These are phyloP conservation scores for Saccharomyces eubayanus DNA, from an alignment of 805 yeast species.

Conservation along the genomic window DNA sequence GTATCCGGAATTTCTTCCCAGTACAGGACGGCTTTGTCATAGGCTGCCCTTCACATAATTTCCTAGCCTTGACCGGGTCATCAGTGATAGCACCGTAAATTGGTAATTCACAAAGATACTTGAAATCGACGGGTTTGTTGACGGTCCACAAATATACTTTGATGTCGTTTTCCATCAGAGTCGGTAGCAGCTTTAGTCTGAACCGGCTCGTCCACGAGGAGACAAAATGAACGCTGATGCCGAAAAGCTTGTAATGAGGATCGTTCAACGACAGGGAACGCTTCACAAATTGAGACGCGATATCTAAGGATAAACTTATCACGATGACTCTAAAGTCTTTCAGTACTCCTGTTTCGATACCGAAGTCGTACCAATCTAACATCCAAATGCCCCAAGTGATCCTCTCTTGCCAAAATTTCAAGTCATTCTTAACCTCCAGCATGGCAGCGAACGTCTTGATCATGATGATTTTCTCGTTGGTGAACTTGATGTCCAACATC, in stretches of 20 bases:
- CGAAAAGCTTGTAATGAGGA: constrained; percentile 44
- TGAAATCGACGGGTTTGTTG: constrained; percentile 31
- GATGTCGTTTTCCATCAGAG: constrained; percentile 28
- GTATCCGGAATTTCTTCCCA: constrained; percentile 8
- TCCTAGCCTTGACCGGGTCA: constrained; percentile 20
- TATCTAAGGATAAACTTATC: constrained; percentile 30
- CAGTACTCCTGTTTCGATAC: constrained; percentile 34
- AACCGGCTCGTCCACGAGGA: constrained; percentile 40
- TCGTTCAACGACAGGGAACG: constrained; percentile 34
- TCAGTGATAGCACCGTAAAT: constrained; percentile 29
- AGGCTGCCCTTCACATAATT: constrained; percentile 6
- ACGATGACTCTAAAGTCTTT: constrained; percentile 31
- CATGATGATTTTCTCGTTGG: constrained; percentile 38
- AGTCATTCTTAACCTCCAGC: constrained; percentile 32
- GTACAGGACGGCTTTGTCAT: background rate
- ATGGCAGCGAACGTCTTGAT: constrained; percentile 34
- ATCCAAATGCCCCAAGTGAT: constrained; percentile 49
- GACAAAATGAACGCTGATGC: constrained; percentile 42
- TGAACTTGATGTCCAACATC: constrained; percentile 46
- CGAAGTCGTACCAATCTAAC: constrained; percentile 37
- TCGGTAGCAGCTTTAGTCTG: constrained; percentile 21
- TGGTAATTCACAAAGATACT: constrained; percentile 23
- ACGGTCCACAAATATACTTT: constrained; percentile 47
- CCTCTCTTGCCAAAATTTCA: constrained; percentile 37
- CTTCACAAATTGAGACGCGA: constrained; percentile 28